Percentiles rank a stretch among this genome's conserved stretches.
phyloP scores from a whole-genome alignment of 768 basidiomycete genomes.

The Leucocoprinus birnbaumii region DNA sequence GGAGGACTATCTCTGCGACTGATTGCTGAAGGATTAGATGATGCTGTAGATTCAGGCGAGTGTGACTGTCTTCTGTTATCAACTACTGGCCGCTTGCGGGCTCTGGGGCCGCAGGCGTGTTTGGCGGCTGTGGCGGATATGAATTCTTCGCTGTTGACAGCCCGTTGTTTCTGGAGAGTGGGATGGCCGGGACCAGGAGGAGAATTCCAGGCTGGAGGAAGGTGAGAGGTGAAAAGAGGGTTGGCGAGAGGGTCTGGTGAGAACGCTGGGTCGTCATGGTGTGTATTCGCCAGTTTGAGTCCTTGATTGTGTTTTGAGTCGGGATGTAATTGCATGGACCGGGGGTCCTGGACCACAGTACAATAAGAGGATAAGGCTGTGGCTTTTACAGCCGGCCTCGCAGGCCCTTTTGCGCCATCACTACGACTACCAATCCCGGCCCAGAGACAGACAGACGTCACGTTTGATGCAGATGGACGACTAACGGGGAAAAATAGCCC shows the following conservation, averaged over 20 bases:
- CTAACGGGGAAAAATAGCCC: conserved; percentile 4
- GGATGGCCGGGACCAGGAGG: conserved; percentile 31
- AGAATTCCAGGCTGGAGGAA: conserved; percentile 22
- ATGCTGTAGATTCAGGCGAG: conserved; percentile 30
- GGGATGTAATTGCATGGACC: too few relatives aligned
- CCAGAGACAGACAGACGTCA: conserved; percentile 6
- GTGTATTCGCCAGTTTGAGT: conserved; percentile 19
- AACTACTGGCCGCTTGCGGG: conserved; percentile 9
- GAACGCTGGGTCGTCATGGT: conserved; percentile 55
- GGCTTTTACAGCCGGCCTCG: neutral
- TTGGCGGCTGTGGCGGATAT: conserved; percentile 5
- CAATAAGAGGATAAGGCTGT: conserved; percentile 9
- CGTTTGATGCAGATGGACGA: neutral
- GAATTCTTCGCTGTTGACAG: conserved; percentile 9
- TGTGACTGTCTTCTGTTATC: conserved; percentile 13
- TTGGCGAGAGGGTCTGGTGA: conserved; percentile 51
- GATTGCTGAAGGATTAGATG: conserved; percentile 15
- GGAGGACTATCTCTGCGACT: neutral
- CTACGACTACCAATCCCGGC: neutral
- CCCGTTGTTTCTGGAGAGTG: conserved; percentile 20
- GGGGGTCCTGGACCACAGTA: conserved; percentile 1
- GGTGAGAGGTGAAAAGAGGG: conserved; percentile 36
- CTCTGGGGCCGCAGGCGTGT: conserved; percentile 11
- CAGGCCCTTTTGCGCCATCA: neutral
- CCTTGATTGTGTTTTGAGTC: neutral